Conservation (phyloP, 768 basidiomycete species). For the Tylopilus vinaceipallidus region DNA sequence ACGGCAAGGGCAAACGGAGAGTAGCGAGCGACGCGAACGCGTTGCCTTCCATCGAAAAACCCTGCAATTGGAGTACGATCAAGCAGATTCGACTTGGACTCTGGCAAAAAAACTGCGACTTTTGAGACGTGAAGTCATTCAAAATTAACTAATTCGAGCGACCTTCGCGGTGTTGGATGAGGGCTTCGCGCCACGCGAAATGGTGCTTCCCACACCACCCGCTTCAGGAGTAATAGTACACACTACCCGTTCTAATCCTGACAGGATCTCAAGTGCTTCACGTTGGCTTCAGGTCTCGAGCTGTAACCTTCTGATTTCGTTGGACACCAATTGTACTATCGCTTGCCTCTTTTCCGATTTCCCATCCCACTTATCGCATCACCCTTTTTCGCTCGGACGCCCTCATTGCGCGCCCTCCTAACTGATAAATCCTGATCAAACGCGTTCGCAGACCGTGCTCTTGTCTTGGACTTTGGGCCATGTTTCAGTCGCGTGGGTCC, state of each 20-base stretch:
- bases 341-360: conserved; percentile 46
- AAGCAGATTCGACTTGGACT: neutral
- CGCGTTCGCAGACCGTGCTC: conserved; percentile 33
- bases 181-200: conserved; percentile 29
- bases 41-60: conserved; percentile 38
- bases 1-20: conserved; percentile 53
- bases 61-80: neutral
- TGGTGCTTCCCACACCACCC: conserved; percentile 24
- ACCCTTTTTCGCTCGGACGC: conserved; percentile 62
- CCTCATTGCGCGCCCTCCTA: conserved; percentile 46
- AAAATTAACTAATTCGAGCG: conserved; percentile 23
- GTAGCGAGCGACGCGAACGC: conserved; percentile 56
- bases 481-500: conserved; percentile 33
- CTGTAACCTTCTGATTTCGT: neutral
- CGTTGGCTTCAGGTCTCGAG: neutral
- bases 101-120: conserved; percentile 10
- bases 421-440: conserved; percentile 65
- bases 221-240: conserved; percentile 5
- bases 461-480: conserved; percentile 31
- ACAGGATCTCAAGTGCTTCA: neutral
- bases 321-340: conserved; percentile 13
- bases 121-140: conserved; percentile 12
- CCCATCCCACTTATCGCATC: conserved; percentile 52
- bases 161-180: conserved; percentile 18
- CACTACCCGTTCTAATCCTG: neutral